phyloP scores from a whole-genome alignment of 345 rosid species.

The Populus tremula region DNA sequence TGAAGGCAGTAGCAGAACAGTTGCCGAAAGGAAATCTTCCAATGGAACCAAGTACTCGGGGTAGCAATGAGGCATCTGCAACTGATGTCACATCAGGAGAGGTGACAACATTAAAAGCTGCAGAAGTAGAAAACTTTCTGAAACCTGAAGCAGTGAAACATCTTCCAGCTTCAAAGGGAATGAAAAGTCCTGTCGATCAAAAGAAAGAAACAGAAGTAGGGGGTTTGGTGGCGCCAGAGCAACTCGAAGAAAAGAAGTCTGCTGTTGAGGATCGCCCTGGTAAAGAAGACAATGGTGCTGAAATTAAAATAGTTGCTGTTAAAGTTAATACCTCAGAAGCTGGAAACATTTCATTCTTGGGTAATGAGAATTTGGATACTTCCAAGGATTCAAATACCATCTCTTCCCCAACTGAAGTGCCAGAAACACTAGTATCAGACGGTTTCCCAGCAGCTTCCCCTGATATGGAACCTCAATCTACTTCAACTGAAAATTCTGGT shows the following conservation, averaged over 20 bases:
- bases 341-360: slow-evolving; percentile 25
- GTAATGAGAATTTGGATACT: slow-evolving; percentile 25
- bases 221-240: slow-evolving; percentile 23
- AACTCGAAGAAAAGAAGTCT: slow-evolving; percentile 26
- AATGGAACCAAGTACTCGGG: slow-evolving; percentile 29
- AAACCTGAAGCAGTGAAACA: slow-evolving; percentile 33
- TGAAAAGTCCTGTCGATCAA: slow-evolving; percentile 23
- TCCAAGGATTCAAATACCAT: slow-evolving; percentile 17
- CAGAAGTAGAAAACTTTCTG: slow-evolving; percentile 33
- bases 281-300: slow-evolving; percentile 28
- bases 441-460: slow-evolving; percentile 30
- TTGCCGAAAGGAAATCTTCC: slow-evolving; percentile 48
- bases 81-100: slow-evolving; percentile 26
- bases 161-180: slow-evolving; percentile 29
- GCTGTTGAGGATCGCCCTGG: slow-evolving; percentile 22
- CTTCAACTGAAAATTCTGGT: slow-evolving; percentile 27
- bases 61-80: slow-evolving; percentile 35
- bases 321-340: slow-evolving; percentile 28
- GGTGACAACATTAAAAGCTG: slow-evolving; percentile 20
- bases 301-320: slow-evolving; percentile 19
- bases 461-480: slow-evolving; percentile 26
- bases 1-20: slow-evolving; percentile 76
- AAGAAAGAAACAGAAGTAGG: slow-evolving; percentile 30
- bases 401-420: slow-evolving; percentile 24
- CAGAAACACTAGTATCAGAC: slow-evolving; percentile 25